Conservation (phyloP, 306 rosid genomes). For the Pterocarpus santalinus region DNA sequence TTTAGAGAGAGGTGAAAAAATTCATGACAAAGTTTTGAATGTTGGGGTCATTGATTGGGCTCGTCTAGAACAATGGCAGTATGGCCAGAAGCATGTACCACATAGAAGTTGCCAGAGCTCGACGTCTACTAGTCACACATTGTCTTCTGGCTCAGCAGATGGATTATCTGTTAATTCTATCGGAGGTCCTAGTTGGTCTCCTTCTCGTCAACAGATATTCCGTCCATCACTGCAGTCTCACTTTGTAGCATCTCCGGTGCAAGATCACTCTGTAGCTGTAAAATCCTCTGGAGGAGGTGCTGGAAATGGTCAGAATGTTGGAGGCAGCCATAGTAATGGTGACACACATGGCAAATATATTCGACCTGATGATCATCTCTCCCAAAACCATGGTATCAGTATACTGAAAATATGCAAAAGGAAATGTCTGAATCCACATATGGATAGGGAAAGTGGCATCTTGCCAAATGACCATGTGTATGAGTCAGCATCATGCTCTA, state of each 20-base stretch:
- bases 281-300: slow-evolving; percentile 49
- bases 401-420: slow-evolving; percentile 51
- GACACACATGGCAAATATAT: slow-evolving; percentile 51
- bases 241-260: slow-evolving; percentile 50
- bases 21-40: slow-evolving; percentile 75
- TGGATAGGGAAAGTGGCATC: slow-evolving; percentile 50
- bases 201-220: slow-evolving; percentile 56
- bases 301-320: slow-evolving; percentile 53
- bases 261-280: slow-evolving; percentile 50
- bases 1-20: slow-evolving; percentile 74
- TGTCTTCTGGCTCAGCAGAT: slow-evolving; percentile 64
- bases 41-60: slow-evolving; percentile 98
- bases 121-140: slow-evolving; percentile 61
- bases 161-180: slow-evolving; percentile 64
- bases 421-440: slow-evolving; percentile 45
- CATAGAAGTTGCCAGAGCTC: slow-evolving; percentile 55
- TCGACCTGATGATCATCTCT: slow-evolving; percentile 48
- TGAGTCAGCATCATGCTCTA: slow-evolving; percentile 52
- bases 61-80: slow-evolving; percentile 81
- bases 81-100: slow-evolving; percentile 59
- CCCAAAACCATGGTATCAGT: slow-evolving; percentile 47
- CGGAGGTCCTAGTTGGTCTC: slow-evolving; percentile 62
- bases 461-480: slow-evolving; percentile 30
- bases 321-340: slow-evolving; percentile 42
- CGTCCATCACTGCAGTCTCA: slow-evolving; percentile 70